phyloP scores from a whole-genome alignment of 257 asterid species.

The Leonotis leonurus region DNA sequence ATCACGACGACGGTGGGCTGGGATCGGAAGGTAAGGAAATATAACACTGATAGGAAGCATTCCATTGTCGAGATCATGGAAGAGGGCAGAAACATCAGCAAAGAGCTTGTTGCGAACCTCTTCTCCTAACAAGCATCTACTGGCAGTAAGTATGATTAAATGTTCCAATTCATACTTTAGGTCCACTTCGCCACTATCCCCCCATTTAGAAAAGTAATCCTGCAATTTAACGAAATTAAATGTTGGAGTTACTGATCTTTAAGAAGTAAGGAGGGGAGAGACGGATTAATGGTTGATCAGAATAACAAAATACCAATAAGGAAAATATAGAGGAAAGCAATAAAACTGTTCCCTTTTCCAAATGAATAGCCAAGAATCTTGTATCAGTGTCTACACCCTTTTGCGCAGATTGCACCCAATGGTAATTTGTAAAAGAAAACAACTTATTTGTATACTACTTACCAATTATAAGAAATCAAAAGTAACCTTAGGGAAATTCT shows the following conservation, averaged over 20 bases:
- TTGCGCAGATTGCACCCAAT: not conserved
- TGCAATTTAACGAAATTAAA: constrained; percentile 15
- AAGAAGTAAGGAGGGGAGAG: not conserved
- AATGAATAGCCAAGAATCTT: not conserved
- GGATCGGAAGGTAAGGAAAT: constrained; percentile 87
- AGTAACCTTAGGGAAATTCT: not conserved
- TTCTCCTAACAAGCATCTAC: constrained; percentile 83
- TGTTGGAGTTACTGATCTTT: not conserved
- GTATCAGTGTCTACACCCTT: not conserved
- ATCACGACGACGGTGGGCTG: constrained; percentile 88
- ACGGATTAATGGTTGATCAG: not conserved
- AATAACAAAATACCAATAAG: not conserved
- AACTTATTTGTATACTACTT: not conserved
- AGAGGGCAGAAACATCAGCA: constrained; percentile 86
- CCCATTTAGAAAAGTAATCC: constrained; percentile 96
- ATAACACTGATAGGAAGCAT: constrained; percentile 95
- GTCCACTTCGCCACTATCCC: constrained; percentile 87
- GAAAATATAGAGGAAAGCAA: not conserved
- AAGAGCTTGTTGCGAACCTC: constrained; percentile 94
- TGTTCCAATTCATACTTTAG: constrained; percentile 83
- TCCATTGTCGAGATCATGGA: constrained; percentile 90
- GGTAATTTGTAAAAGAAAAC: not conserved
- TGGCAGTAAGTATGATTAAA: constrained; percentile 84
- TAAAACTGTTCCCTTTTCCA: not conserved
- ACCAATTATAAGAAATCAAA: not conserved